Conservation (phyloP, 805 yeast genomes). For the Tanozyma kutaoensis region DNA sequence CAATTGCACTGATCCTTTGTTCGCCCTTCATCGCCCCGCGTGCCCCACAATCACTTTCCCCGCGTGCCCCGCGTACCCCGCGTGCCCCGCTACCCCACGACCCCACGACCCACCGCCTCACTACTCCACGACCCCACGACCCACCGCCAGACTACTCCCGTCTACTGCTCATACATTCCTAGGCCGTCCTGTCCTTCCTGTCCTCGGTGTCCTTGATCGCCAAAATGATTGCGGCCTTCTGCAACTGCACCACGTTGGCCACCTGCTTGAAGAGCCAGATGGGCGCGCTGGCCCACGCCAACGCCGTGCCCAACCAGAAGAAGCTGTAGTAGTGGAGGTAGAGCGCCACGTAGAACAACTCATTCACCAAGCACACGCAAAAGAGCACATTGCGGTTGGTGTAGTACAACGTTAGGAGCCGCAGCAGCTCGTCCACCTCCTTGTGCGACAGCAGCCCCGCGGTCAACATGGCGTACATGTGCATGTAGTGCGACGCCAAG, state of each 20-base stretch:
- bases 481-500: slow-evolving; percentile 92
- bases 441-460: slow-evolving; percentile 78
- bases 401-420: slow-evolving; percentile 74
- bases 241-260: slow-evolving; percentile 79
- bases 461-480: slow-evolving; percentile 88
- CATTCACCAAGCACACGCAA: slow-evolving; percentile 85
- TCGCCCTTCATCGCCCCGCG: no score
- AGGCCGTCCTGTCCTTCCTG: slow-evolving; percentile 8
- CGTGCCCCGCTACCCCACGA: no score
- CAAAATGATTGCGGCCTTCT: slow-evolving; percentile 68
- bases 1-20: no score
- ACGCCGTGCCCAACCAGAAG: slow-evolving; percentile 46
- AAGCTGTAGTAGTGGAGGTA: slow-evolving; percentile 61
- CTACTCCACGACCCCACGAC: no score
- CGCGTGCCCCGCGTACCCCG: no score
- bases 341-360: slow-evolving; percentile 80
- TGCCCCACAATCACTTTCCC: no score
- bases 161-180: no score
- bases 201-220: slow-evolving; percentile 66
- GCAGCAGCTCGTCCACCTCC: slow-evolving; percentile 56
- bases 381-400: slow-evolving; percentile 75
- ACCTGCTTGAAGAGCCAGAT: slow-evolving; percentile 84
- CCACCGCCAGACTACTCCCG: no score
- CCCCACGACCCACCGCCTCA: no score
- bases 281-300: slow-evolving; percentile 58